Percentiles rank a stretch among this genome's conserved stretches.
phyloP scores from a whole-genome alignment of 1,139 yeast species.

The Kodamaea derodonti region DNA sequence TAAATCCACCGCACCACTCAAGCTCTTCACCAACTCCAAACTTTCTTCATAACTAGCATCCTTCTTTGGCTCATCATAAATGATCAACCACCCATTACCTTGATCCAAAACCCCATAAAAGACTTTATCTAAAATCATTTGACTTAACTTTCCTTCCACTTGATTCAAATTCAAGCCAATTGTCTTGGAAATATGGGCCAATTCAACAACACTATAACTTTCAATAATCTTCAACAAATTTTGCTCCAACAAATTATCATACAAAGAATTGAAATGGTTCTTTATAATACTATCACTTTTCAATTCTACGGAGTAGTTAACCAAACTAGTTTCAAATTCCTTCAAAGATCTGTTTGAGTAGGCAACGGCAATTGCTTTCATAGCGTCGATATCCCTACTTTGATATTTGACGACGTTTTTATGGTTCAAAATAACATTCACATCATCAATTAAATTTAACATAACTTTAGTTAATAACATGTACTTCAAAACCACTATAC shows the following conservation, averaged over 20 bases:
- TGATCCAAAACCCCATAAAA: conserved; percentile 96
- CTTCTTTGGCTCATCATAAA: conserved; percentile 83
- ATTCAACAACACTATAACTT: conserved; percentile 92
- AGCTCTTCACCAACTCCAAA: conserved; percentile 78
- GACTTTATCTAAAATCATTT: conserved; percentile 93
- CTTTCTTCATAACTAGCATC: conserved; percentile 91
- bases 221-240: conserved; percentile 92
- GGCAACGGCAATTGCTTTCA: conserved; percentile 90
- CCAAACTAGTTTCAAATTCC: conserved; percentile 81
- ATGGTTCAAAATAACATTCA: conserved; percentile 68
- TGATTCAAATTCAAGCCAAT: conserved; percentile 86
- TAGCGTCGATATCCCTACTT: conserved; percentile 77
- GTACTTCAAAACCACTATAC: conserved; percentile 81
- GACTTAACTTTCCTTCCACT: conserved; percentile 91
- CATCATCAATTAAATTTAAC: conserved; percentile 85
- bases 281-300: conserved; percentile 86
- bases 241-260: conserved; percentile 89
- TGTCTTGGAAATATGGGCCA: conserved; percentile 80
- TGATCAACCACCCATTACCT: conserved; percentile 95
- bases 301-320: conserved; percentile 68
- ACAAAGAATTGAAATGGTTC: conserved; percentile 87
- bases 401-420: conserved; percentile 81
- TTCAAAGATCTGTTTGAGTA: conserved; percentile 85
- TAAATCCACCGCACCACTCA: conserved; percentile 85
- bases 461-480: conserved; percentile 90